Conservation (phyloP, 257 asterid species). For the Scutellaria galericulata region DNA sequence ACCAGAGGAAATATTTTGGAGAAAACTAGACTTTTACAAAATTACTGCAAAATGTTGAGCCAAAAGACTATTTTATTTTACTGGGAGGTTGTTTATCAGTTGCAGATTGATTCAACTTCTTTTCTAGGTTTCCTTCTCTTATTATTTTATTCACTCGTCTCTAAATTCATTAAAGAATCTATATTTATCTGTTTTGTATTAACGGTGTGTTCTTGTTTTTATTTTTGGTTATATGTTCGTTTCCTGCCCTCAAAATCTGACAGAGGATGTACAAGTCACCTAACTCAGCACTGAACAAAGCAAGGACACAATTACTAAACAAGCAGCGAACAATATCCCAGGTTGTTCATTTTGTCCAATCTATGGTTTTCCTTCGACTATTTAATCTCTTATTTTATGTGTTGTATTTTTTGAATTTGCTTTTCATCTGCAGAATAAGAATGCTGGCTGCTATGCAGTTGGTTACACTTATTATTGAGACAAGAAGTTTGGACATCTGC, state of each 20-base stretch:
- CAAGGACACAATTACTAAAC: conserved; percentile 80
- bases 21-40: neutral
- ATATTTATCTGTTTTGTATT: neutral
- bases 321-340: conserved; percentile 74
- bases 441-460: conserved; percentile 64
- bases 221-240: neutral
- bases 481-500: too few species aligned
- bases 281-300: conserved; percentile 79
- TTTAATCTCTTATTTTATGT: too few species aligned
- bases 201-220: neutral
- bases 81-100: neutral
- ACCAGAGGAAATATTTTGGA: neutral
- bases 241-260: neutral
- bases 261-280: conserved; percentile 86
- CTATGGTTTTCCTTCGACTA: neutral
- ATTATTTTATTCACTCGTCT: neutral
- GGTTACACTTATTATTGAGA: conserved; percentile 48
- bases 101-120: neutral
- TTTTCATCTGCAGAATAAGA: conserved; percentile 57
- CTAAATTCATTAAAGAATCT: neutral
- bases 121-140: neutral
- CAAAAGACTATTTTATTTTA: neutral
- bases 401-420: too few species aligned
- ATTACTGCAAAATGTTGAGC: neutral
- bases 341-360: conserved; percentile 44